These are phyloP conservation scores for Microdochium trichocladiopsis DNA, from an alignment of 2,329 filamentous ascomycete genomes.

Conservation along the genomic window DNA sequence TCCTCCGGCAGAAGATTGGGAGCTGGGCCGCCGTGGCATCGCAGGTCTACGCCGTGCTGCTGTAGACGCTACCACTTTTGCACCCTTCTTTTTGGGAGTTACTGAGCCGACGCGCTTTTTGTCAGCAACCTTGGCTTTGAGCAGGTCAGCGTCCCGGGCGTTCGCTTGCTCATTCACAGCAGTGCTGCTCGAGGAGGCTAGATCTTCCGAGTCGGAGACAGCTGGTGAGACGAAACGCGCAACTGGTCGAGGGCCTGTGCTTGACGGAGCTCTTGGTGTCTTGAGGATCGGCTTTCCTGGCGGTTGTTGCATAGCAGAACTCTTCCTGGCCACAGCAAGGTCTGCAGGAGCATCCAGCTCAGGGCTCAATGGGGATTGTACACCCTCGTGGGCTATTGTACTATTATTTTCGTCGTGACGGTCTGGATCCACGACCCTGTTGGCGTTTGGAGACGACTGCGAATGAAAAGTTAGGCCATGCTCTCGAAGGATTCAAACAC, in stretches of 20 bases:
- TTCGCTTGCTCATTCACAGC: conserved; percentile 16
- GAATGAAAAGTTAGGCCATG: conserved; percentile 10
- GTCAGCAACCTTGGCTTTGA: conserved; percentile 15
- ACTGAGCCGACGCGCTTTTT: conserved; percentile 11
- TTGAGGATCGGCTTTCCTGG: conserved; percentile 53
- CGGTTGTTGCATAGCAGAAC: conserved; percentile 25
- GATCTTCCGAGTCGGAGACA: conserved; percentile 36
- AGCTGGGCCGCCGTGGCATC: conserved; percentile 38
- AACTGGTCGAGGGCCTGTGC: conserved; percentile 47
- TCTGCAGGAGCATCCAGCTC: conserved; percentile 9
- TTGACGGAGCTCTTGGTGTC: conserved; percentile 47
- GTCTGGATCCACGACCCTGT: background rate
- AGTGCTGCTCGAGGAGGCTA: conserved; percentile 32
- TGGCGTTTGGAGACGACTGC: background rate
- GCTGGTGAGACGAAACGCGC: conserved; percentile 53
- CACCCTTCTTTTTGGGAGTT: conserved; percentile 22
- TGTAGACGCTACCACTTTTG: conserved; percentile 35
- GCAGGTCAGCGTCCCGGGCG: conserved; percentile 10
- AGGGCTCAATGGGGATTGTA: background rate
- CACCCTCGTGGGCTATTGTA: background rate
- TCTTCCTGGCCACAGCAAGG: conserved; percentile 3
- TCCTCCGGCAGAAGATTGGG: conserved; percentile 32
- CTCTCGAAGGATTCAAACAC: conserved; percentile 4
- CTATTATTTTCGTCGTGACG: background rate
- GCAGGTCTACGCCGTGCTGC: conserved; percentile 37